These are phyloP conservation scores for Curvularia hawaiiensis DNA, from an alignment of 2,329 filamentous ascomycete species.

Conservation along the genomic window DNA sequence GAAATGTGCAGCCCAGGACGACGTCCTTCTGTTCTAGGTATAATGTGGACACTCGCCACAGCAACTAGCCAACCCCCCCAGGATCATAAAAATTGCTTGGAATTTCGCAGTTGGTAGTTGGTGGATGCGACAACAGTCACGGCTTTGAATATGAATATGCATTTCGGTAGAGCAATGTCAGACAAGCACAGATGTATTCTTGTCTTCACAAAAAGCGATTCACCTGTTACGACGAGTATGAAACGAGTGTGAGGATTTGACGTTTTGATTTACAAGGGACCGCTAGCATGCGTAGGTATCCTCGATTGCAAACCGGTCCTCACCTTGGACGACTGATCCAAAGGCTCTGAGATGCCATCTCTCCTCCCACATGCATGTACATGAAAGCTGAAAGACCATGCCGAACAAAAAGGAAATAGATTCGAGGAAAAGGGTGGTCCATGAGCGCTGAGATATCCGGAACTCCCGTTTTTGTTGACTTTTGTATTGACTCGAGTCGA, in stretches of 20 bases:
- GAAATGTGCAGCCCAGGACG: constrained; percentile 27
- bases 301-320: constrained; percentile 53
- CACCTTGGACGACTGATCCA: constrained; percentile 44
- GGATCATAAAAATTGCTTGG: background rate
- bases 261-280: constrained; percentile 49
- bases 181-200: too few species aligned
- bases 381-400: constrained; percentile 47
- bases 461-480: constrained; percentile 50
- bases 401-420: constrained; percentile 47
- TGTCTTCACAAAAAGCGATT: background rate
- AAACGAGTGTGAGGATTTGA: constrained; percentile 43
- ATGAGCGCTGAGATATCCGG: constrained; percentile 52
- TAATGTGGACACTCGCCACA: constrained; percentile 23
- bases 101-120: background rate
- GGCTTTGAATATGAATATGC: too few species aligned
- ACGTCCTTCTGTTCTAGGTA: constrained; percentile 40
- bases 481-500: constrained; percentile 49
- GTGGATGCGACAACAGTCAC: background rate
- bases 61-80: constrained; percentile 8
- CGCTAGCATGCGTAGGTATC: constrained; percentile 53
- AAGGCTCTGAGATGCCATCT: constrained; percentile 50
- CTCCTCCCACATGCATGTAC: constrained; percentile 51
- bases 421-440: constrained; percentile 46
- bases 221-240: background rate
- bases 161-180: background rate